These are phyloP conservation scores for Pythium rishiriense DNA, from an alignment of 352 stramenopile species.

Conservation along the genomic window DNA sequence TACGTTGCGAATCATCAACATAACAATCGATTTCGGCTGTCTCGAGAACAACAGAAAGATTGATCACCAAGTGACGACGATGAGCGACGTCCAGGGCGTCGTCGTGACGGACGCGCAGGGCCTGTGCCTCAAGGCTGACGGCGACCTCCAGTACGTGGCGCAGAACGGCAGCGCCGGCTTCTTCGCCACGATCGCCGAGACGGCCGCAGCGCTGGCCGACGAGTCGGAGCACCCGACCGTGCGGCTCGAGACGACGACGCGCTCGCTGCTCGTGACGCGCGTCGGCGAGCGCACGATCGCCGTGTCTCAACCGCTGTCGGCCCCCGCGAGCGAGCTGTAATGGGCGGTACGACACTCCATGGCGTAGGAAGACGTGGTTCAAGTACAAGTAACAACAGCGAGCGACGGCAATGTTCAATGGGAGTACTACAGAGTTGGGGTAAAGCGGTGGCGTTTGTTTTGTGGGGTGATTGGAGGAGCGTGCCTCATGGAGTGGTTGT, in stretches of 20 bases:
- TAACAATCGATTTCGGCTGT: constrained; percentile 3
- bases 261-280: constrained; percentile 61
- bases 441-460: not conserved
- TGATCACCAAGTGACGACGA: constrained; percentile 20
- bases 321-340: constrained; percentile 19
- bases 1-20: constrained; percentile 3
- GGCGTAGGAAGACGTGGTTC: not conserved
- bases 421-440: not conserved
- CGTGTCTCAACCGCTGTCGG: constrained; percentile 44
- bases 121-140: constrained; percentile 64
- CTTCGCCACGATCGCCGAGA: constrained; percentile 73
- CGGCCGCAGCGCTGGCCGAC: constrained; percentile 47
- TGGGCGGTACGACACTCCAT: not conserved
- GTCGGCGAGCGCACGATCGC: constrained; percentile 63
- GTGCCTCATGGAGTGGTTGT: not conserved
- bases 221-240: constrained; percentile 33
- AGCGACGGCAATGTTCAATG: not conserved
- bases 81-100: constrained; percentile 59
- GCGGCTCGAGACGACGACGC: constrained; percentile 33
- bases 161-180: constrained; percentile 61
- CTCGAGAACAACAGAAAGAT: not conserved
- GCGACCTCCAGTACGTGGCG: constrained; percentile 52
- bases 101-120: constrained; percentile 79
- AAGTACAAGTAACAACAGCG: not conserved
- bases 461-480: not conserved